A percentile compares a stretch with the other conserved stretches of the same genome.
These are phyloP conservation scores for Tylopilus intermedius DNA, from an alignment of 768 basidiomycete genomes.

Conservation along the genomic window DNA sequence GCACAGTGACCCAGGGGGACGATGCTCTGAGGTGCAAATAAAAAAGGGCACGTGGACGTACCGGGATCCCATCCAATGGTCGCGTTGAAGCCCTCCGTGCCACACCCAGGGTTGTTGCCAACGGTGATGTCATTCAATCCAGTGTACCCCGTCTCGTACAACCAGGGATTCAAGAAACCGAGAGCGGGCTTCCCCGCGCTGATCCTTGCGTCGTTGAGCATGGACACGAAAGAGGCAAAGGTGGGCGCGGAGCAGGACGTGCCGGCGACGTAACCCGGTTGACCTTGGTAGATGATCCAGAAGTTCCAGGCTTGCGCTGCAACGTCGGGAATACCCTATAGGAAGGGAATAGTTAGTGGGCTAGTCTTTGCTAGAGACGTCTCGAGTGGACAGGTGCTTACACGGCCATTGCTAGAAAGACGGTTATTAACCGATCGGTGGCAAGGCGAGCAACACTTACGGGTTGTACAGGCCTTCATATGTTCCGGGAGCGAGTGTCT, in stretches of 20 bases:
- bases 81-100: constrained; percentile 60
- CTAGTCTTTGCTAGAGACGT: too few species aligned
- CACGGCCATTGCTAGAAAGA: constrained; percentile 46
- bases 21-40: neutral
- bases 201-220: constrained; percentile 62
- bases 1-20: neutral
- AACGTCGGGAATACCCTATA: constrained; percentile 62
- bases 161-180: constrained; percentile 65
- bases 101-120: constrained; percentile 57
- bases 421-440: neutral
- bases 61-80: constrained; percentile 60
- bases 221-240: constrained; percentile 55
- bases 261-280: constrained; percentile 38
- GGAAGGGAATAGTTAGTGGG: neutral
- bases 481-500: constrained; percentile 40
- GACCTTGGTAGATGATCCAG: constrained; percentile 44
- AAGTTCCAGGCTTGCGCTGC: constrained; percentile 53
- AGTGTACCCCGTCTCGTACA: constrained; percentile 38
- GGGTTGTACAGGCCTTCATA: constrained; percentile 59
- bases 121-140: constrained; percentile 54
- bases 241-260: constrained; percentile 65
- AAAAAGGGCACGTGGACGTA: constrained; percentile 23
- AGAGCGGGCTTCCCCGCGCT: constrained; percentile 38
- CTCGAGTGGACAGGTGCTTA: constrained; percentile 25
- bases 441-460: constrained; percentile 31